A percentile compares a stretch with the other conserved stretches of the same genome.
Evolutionary conservation across 345 rosid genomes (phyloP).

Genomic region (Excoecaria agallocha): DNA sequence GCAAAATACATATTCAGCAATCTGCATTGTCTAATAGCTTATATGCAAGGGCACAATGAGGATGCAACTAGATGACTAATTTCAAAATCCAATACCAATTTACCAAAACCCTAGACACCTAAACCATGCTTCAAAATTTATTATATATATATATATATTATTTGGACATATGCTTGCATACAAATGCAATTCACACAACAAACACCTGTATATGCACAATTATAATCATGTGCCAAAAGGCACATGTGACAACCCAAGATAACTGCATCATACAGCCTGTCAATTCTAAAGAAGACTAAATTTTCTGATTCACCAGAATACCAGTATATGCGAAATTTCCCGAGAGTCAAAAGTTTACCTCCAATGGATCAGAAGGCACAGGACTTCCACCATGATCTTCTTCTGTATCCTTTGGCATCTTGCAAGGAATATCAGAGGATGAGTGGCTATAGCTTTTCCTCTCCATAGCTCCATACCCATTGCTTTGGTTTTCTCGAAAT

Average conservation of each 20-base stretch:
- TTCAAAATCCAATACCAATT: background rate
- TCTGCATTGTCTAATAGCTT: background rate
- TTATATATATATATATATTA: background rate
- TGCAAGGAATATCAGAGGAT: constrained; percentile 36
- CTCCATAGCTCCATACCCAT: constrained; percentile 58
- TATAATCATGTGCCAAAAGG: constrained; percentile 8
- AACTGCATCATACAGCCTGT: background rate
- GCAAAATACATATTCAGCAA: constrained; percentile 3
- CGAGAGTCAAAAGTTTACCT: constrained; percentile 48
- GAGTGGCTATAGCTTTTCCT: constrained; percentile 48
- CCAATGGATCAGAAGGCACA: constrained; percentile 74
- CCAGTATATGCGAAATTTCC: background rate
- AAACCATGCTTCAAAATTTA: too few relatives aligned
- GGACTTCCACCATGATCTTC: constrained; percentile 37
- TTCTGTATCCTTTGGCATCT: constrained; percentile 41
- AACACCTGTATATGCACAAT: background rate
- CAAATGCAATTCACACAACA: background rate
- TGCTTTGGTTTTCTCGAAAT: constrained; percentile 59
- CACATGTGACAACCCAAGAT: background rate
- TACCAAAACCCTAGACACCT: too few relatives aligned
- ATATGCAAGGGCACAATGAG: background rate
- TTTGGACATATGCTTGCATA: background rate
- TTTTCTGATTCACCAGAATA: background rate
- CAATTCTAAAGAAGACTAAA: background rate
- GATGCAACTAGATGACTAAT: background rate